Percentiles rank a stretch among this genome's conserved stretches.
Conservation (phyloP, 1,284 basidiomycete genomes). For the Sporisorium scitamineum region DNA sequence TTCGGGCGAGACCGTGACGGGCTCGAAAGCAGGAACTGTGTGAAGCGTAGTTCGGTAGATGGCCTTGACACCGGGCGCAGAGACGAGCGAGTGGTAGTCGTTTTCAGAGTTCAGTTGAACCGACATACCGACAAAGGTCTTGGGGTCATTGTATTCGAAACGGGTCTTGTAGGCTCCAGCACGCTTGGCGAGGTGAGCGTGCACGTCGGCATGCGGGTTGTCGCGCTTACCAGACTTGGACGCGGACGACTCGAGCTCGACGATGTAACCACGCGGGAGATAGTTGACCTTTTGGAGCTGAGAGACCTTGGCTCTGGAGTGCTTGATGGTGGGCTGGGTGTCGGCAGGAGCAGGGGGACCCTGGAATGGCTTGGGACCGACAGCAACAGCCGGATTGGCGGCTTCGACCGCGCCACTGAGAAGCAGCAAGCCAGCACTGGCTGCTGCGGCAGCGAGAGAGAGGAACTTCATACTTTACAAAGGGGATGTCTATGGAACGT, state of each 20-base stretch:
- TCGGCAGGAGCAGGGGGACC: slow-evolving; percentile 23
- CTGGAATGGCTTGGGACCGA: slow-evolving; percentile 31
- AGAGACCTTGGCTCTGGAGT: slow-evolving; percentile 31
- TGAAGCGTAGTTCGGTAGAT: slow-evolving; percentile 46
- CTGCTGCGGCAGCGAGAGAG: slow-evolving; percentile 41
- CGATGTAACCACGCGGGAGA: slow-evolving; percentile 44
- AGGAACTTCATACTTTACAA: slow-evolving; percentile 36
- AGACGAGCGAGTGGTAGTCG: slow-evolving; percentile 43
- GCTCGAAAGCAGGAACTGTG: slow-evolving; percentile 47
- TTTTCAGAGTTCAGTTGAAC: slow-evolving; percentile 51
- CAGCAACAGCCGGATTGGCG: slow-evolving; percentile 25
- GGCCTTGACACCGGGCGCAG: slow-evolving; percentile 46
- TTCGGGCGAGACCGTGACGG: slow-evolving; percentile 31
- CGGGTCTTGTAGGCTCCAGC: slow-evolving; percentile 45
- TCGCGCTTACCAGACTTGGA: slow-evolving; percentile 31
- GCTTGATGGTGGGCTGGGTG: slow-evolving; percentile 30
- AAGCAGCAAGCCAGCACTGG: slow-evolving; percentile 37
- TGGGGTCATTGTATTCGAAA: slow-evolving; percentile 50
- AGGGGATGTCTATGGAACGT: slow-evolving; percentile 1
- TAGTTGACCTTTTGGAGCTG: slow-evolving; percentile 38
- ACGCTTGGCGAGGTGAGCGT: slow-evolving; percentile 50
- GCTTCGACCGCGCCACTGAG: slow-evolving; percentile 24
- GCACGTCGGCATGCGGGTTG: slow-evolving; percentile 44
- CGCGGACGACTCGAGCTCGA: slow-evolving; percentile 39
- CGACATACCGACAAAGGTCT: slow-evolving; percentile 51